These are phyloP conservation scores for Panicum virgatum DNA, from an alignment of 202 grass and related monocot species.

Conservation along the genomic window DNA sequence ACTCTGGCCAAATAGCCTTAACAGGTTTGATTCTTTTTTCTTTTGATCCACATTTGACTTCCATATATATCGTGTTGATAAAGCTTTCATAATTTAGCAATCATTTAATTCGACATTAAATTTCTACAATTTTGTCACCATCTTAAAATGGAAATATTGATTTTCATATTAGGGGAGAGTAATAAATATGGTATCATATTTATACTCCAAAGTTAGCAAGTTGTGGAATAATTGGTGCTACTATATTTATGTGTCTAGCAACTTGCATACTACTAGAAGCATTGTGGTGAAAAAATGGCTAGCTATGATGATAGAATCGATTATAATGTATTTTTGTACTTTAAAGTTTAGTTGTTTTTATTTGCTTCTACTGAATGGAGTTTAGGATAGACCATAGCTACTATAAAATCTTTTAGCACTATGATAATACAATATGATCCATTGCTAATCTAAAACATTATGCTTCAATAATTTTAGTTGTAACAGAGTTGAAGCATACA, in stretches of 20 bases:
- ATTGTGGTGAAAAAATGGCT: not conserved
- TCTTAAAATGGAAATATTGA: not conserved
- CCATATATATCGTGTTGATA: not conserved
- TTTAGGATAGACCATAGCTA: no score
- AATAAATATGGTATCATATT: not conserved
- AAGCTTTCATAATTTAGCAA: not conserved
- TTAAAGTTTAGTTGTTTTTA: not conserved
- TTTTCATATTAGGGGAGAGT: not conserved
- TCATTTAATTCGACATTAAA: slow-evolving; percentile 10
- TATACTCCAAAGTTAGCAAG: not conserved
- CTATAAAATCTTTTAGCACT: no score
- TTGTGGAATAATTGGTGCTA: not conserved
- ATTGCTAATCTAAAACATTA: no score
- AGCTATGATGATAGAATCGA: not conserved
- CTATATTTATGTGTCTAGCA: not conserved
- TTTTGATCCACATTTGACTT: not conserved
- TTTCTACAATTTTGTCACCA: not conserved
- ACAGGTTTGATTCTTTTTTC: not conserved
- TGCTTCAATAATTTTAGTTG: not conserved
- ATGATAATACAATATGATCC: no score
- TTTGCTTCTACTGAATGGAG: no score
- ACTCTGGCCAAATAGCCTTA: not conserved
- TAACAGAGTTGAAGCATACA: not conserved
- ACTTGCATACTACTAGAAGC: not conserved
- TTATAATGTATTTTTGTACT: not conserved